Base-by-base conservation (phyloP, 495 filamentous ascomycete species). In the Aspergillus coremiiformis region DNA sequence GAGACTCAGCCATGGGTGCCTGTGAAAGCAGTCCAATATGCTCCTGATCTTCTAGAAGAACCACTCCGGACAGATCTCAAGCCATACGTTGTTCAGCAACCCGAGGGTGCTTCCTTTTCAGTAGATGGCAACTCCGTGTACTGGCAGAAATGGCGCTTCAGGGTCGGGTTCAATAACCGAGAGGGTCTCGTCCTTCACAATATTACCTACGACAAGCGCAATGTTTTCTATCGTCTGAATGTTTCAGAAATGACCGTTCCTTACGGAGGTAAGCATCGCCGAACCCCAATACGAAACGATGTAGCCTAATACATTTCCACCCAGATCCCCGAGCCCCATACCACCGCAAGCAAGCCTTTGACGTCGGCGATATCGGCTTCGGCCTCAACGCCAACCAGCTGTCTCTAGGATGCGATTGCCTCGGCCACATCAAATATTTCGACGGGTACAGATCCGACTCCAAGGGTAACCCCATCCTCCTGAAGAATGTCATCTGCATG, bases 201-300 rank as follows among this genome's bases (percentile, higher is more conserved):
- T 56, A 68, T 89, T 3, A 78, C 76, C 48, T 90, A 89, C 55
- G 84, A 85, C 58, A 78, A 77, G 26, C 75, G 86, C 20, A 82
- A 76, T 53, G 60, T 89, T 4, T 78, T 90, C 51, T 88, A 88
- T 61, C 76, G 85, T 22, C 70, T 90, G 30, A 77, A 80, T 21
- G 72, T 88, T 21, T 87, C 84, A 12, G 86, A 89, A 52, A 87
- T 89, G 84, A 86, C 81, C 5, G 82, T 89, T 10, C 84, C 83
- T 1, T 73, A 73, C 55, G 70, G 67, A 62, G 68, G 68, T 69
- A 47, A 49, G 65, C 52, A 37, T 26, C n/a, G 12, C 14, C 15
- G 9, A 7, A 19, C 2, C 11, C n/a, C 19, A 29, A 11, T 59
- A 39, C 23, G n/a, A n/a, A n/a, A n/a, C n/a, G n/a, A n/a, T n/a